Evolutionary conservation across 2,329 filamentous ascomycete species (phyloP).

Genomic region (Septoria linicola): DNA sequence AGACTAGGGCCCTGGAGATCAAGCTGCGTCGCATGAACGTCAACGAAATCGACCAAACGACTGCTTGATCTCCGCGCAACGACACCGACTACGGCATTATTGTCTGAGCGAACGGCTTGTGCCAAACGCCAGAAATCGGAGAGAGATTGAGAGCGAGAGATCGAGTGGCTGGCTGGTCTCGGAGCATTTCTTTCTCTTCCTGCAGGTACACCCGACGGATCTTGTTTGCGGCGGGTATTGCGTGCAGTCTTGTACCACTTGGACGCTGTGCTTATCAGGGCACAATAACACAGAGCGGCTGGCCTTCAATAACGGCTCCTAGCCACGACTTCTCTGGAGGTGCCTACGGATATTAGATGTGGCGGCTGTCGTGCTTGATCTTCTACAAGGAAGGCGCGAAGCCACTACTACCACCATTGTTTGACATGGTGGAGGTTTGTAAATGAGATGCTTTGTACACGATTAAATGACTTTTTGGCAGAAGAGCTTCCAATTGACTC

Average conservation of each 20-base stretch:
- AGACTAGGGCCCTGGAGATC: conserved; percentile 4
- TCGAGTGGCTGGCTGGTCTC: not conserved
- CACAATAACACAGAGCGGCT: not conserved
- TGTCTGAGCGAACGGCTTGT: too few relatives aligned
- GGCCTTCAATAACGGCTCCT: conserved; percentile 1
- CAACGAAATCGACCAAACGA: not conserved
- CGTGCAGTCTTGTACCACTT: not conserved
- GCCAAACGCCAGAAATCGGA: too few relatives aligned
- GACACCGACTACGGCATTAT: too few relatives aligned
- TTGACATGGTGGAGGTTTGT: not conserved
- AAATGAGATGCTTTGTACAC: too few relatives aligned
- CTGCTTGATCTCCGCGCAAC: not conserved
- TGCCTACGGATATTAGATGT: not conserved
- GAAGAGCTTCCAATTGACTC: too few relatives aligned
- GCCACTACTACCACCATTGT: not conserved
- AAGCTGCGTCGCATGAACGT: conserved; percentile 13
- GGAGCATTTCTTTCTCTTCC: not conserved
- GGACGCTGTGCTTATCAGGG: conserved; percentile 2
- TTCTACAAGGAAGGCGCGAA: not conserved
- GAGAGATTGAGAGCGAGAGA: too few relatives aligned
- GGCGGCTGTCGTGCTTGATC: conserved; percentile 6
- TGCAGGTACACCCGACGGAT: conserved; percentile 10
- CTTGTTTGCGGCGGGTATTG: not conserved
- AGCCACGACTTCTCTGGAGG: conserved; percentile 1
- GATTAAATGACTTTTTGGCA: too few relatives aligned